Conservation (phyloP, 768 basidiomycete species). For the Suillus cothurnatus region DNA sequence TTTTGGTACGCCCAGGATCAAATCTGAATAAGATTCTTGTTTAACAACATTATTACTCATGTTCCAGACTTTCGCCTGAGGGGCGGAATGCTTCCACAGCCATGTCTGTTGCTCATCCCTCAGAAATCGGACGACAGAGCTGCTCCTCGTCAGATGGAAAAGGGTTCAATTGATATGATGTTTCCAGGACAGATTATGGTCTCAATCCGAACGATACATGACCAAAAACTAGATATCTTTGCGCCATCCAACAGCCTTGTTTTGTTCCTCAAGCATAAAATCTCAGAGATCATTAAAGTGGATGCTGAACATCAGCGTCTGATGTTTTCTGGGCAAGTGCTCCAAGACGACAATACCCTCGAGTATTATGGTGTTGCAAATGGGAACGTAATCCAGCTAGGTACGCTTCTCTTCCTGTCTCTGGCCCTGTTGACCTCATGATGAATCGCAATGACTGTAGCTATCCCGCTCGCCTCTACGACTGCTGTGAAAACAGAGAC, state of each 20-base stretch:
- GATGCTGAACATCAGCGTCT: constrained; percentile 38
- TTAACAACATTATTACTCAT: background rate
- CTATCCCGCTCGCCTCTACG: background rate
- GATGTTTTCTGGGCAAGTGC: constrained; percentile 51
- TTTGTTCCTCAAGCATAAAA: constrained; percentile 4
- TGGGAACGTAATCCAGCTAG: constrained; percentile 14
- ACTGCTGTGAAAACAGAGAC: background rate
- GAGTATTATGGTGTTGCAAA: constrained; percentile 13
- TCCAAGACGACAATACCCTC: constrained; percentile 51
- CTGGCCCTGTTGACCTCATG: background rate
- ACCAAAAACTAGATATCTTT: constrained; percentile 5
- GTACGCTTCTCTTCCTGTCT: constrained; percentile 16
- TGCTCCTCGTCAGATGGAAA: background rate
- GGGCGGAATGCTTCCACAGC: constrained; percentile 12
- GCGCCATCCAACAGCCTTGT: constrained; percentile 1
- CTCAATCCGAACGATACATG: constrained; percentile 6
- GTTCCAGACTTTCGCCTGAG: constrained; percentile 11
- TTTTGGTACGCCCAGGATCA: background rate
- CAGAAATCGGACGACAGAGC: background rate
- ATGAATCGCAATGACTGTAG: background rate
- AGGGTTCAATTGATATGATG: constrained; percentile 1
- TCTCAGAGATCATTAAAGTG: constrained; percentile 3
- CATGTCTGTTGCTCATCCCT: background rate
- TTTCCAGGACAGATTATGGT: constrained; percentile 8
- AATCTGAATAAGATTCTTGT: background rate